Base-by-base conservation (phyloP, 495 filamentous ascomycete genomes). In the Xylaria cubensis region DNA sequence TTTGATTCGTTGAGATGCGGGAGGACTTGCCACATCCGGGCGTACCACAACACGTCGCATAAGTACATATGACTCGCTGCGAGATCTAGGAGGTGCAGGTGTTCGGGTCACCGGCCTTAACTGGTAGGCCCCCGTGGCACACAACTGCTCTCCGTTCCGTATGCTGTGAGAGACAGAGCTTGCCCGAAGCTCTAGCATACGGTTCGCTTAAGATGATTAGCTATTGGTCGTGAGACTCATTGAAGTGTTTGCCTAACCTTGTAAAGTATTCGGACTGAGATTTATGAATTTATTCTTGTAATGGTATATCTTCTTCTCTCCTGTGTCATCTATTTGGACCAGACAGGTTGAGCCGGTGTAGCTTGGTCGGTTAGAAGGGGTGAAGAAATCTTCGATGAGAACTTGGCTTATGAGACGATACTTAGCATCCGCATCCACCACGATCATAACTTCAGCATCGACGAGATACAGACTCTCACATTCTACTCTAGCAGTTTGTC, bases 361-460 rank as follows among this genome's bases (percentile, higher is more conserved):
- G 7, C 53, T 44, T 13, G 53, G 55, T 36, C 32, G 34, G 13
- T n/a, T 34, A 6, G 64, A 42, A 51, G 70, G 24, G 8, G 50
- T 15, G 50, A 72, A 72, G 70, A 72, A 67, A 39, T 67, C 39
- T 0, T 67, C 64, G 19, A 59, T 26, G 15, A 67, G 63, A 12
- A 39, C 24, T 42, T 79, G 77, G 15, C 53, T 72, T 36, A 77
- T 56, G 1, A 79, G 72, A 5, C 73, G 71, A 21, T 66, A 64
- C 55, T 64, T 70, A 3, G 41, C 63, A 36, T 74, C 1, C 13
- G 13, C 17, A 17, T 71, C 62, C 24, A 72, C 61, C 0, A 67
- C 71, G 24, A 77, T 73, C 13, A 74, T 21, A 9, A 79, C 36
- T 44, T 79, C 74, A 17, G 72, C 72, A 59, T 76, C 74, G 3